Conservation (phyloP, 306 rosid species). For the Fagus crenata region DNA sequence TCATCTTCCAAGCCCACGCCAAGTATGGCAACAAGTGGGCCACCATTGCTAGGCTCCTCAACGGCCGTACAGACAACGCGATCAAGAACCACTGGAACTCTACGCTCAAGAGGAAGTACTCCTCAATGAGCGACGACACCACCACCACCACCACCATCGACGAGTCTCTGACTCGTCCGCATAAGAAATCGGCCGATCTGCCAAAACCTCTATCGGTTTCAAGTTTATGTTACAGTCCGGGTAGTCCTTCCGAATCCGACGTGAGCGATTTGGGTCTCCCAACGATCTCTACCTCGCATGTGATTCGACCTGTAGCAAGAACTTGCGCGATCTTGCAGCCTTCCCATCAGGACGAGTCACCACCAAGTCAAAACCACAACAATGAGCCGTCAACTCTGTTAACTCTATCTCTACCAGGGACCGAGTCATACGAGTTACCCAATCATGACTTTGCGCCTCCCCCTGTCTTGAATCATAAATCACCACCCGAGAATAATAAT, state of each 20-base stretch:
- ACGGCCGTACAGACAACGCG: conserved; percentile 65
- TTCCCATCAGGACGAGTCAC: conserved; percentile 20
- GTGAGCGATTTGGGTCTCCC: conserved; percentile 44
- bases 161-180: conserved; percentile 6
- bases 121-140: conserved; percentile 19
- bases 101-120: conserved; percentile 49
- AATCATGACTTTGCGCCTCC: not conserved
- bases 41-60: conserved; percentile 57
- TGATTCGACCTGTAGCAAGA: conserved; percentile 18
- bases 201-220: conserved; percentile 10
- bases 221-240: conserved; percentile 20
- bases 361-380: not conserved
- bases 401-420: conserved; percentile 41
- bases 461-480: not conserved
- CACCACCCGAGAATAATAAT: not conserved
- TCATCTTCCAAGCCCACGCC: conserved; percentile 42
- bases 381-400: conserved; percentile 46
- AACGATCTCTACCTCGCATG: not conserved
- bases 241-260: conserved; percentile 47
- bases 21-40: conserved; percentile 63
- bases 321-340: not conserved
- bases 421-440: conserved; percentile 8
- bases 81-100: conserved; percentile 73
- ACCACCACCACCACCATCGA: conserved; percentile 21
- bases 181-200: conserved; percentile 14